These are phyloP conservation scores for Pulveroboletus ravenelii DNA, from an alignment of 768 basidiomycete genomes.

Conservation along the genomic window DNA sequence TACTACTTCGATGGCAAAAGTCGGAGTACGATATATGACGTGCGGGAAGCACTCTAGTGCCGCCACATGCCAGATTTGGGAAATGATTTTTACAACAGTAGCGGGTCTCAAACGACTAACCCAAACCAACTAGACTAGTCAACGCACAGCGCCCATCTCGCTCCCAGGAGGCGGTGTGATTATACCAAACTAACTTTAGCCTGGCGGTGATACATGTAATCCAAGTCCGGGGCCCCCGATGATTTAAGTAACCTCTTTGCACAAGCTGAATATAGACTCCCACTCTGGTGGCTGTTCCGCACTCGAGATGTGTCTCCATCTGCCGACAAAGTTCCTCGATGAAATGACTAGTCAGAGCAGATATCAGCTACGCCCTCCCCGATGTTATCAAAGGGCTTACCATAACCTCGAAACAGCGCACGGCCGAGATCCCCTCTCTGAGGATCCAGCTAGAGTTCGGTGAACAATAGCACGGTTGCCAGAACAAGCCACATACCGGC, in stretches of 20 bases:
- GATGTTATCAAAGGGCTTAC: conserved; percentile 23
- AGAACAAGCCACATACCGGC: conserved; percentile 37
- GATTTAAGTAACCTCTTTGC: conserved; percentile 32
- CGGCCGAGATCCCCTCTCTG: conserved; percentile 31
- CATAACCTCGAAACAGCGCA: conserved; percentile 45
- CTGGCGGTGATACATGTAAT: not conserved
- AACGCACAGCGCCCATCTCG: too few species aligned
- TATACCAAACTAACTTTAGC: too few species aligned
- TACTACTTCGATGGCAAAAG: too few species aligned
- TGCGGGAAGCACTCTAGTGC: too few species aligned
- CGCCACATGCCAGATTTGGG: too few species aligned
- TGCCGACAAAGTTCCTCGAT: conserved; percentile 49
- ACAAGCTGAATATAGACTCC: conserved; percentile 52
- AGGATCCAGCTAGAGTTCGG: conserved; percentile 18
- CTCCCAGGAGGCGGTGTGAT: too few species aligned
- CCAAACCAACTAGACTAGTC: too few species aligned
- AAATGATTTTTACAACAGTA: too few species aligned
- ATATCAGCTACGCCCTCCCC: conserved; percentile 6
- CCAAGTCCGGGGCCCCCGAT: conserved; percentile 1
- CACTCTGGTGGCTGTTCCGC: conserved; percentile 37
- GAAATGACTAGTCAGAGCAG: conserved; percentile 37
- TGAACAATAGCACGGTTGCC: conserved; percentile 1
- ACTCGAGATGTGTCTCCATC: conserved; percentile 35
- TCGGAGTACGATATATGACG: not conserved
- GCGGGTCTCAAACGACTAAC: too few species aligned